Evolutionary conservation across 106 monocot genomes (phyloP).

Genomic region (Allium fistulosum): DNA sequence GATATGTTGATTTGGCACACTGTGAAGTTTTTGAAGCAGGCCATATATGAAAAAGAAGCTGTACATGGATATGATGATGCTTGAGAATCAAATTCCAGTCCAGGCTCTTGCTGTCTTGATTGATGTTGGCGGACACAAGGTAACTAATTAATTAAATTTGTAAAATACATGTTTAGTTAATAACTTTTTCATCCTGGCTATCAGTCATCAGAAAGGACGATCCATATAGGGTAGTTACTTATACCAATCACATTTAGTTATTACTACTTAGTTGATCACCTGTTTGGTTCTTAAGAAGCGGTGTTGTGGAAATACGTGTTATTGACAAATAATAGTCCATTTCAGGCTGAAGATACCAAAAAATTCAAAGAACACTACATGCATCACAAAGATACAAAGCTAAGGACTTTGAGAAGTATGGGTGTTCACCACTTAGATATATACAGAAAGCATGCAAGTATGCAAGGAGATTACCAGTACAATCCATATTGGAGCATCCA

Average conservation of each 20-base stretch:
- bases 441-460: not conserved
- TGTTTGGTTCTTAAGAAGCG: not conserved
- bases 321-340: not conserved
- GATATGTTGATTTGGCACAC: no score
- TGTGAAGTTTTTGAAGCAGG: no score
- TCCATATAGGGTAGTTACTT: not conserved
- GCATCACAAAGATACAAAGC: not conserved
- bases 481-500: not conserved
- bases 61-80: no score
- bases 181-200: not conserved
- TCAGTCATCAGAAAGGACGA: not conserved
- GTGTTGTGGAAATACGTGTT: not conserved
- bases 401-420: not conserved
- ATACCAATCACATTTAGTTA: not conserved
- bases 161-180: not conserved
- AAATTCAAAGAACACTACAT: not conserved
- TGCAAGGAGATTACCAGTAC: not conserved
- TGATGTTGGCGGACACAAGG: no score
- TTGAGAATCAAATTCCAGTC: no score
- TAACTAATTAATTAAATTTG: not conserved
- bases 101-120: no score
- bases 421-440: conserved; percentile 2
- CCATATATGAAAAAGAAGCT: no score
- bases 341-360: not conserved
- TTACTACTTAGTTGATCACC: not conserved